Percentiles rank a stretch among this genome's conserved stretches.
These are phyloP conservation scores for Xanthoconium separans DNA, from an alignment of 1,284 basidiomycete genomes.

Conservation along the genomic window DNA sequence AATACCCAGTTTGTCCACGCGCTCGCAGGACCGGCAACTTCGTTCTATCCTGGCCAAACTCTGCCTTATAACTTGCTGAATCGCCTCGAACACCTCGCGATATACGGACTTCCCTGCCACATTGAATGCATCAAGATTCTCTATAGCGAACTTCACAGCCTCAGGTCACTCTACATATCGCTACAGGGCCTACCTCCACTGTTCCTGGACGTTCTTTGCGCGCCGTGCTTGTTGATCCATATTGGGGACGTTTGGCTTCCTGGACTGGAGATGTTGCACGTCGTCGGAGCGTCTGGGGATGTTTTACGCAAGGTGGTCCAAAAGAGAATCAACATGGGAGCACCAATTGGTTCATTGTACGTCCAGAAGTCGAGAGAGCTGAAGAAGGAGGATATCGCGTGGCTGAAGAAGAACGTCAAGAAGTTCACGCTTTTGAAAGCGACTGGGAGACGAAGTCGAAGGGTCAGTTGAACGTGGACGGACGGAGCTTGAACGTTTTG, in stretches of 20 bases:
- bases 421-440: too few relatives aligned
- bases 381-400: too few relatives aligned
- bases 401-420: too few relatives aligned
- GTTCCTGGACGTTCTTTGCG: slow-evolving; percentile 43
- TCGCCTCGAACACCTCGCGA: slow-evolving; percentile 46
- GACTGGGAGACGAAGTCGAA: too few relatives aligned
- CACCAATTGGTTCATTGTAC: too few relatives aligned
- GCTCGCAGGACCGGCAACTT: slow-evolving; percentile 33
- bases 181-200: slow-evolving; percentile 27
- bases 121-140: slow-evolving; percentile 33
- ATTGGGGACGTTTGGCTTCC: slow-evolving; percentile 11
- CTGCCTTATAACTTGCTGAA: slow-evolving; percentile 39
- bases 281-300: slow-evolving; percentile 12
- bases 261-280: slow-evolving; percentile 45
- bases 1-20: slow-evolving; percentile 16
- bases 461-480: too few relatives aligned
- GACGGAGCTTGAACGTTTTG: too few relatives aligned
- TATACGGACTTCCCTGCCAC: slow-evolving; percentile 46
- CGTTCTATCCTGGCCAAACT: slow-evolving; percentile 28
- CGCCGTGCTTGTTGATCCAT: slow-evolving; percentile 12
- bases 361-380: too few relatives aligned
- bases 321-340: too few relatives aligned
- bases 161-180: slow-evolving; percentile 40
- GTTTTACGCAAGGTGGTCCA: too few relatives aligned
- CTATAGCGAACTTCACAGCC: slow-evolving; percentile 43